Base-by-base conservation (phyloP, 2,329 filamentous ascomycete species). In the Colletotrichum musicola region DNA sequence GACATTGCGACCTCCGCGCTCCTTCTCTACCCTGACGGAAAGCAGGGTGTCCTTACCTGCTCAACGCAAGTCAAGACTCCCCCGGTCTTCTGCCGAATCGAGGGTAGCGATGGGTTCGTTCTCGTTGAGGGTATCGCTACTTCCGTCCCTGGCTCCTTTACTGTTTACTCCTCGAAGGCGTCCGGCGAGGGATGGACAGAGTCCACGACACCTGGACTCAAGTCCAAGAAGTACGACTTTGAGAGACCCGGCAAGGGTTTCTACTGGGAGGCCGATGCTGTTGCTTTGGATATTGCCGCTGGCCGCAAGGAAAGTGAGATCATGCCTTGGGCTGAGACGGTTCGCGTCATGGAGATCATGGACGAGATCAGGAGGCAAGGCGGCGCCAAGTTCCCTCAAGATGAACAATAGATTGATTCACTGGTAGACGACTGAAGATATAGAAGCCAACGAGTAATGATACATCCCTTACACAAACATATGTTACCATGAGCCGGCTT, bases 281-380 rank as follows among this genome's bases (percentile, higher is more conserved):
- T 81, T 3, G 82, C 82, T 0, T 38, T 77, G 5, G 81, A 83
- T 69, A 76, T 84, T 53, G 75, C 76, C 1, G 76, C 77, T 6
- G 80, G 79, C 0, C 77, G 73, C 49, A 76, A 72, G 10, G 75
- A 85, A 71, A 83, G 77, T 62, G 74, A 73, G 1, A 75, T 80
- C 2, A 82, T 86, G 79, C 82, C 83, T 0, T 83, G 80, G 79
- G 74, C 75, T 0, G 83, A 86, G 74, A 85, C 83, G 0, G 57
- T 86, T 9, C 76, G 80, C 0, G 77, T 85, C 0, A 76, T 86
- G 77, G 79, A 80, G 61, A 77, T 85, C 16, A 77, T 86, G 79
- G 84, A 86, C 65, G 80, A 83, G 68, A 77, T 84, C 16, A 74
- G 83, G 51, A 72, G 70, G 10, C 76, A 79, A n/a, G 77, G 76